Evolutionary conservation across 2,329 filamentous ascomycete genomes (phyloP).

Genomic region (Triangularia setosa): DNA sequence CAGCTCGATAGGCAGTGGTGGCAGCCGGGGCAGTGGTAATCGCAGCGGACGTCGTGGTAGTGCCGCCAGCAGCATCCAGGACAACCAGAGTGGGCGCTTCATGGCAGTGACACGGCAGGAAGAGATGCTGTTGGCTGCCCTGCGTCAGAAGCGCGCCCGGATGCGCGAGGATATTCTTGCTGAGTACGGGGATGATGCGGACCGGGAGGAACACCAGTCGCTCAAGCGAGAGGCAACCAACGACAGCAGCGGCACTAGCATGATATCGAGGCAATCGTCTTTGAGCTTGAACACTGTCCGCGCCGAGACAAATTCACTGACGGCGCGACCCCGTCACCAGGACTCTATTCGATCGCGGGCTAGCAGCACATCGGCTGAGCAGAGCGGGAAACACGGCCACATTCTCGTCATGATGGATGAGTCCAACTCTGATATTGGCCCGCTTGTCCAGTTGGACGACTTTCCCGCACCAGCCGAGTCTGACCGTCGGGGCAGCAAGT

Average conservation of each 20-base stretch:
- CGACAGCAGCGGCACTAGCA: conserved; percentile 19
- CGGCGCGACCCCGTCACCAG: conserved; percentile 20
- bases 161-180: conserved; percentile 48
- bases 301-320: conserved; percentile 16
- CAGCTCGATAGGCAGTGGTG: conserved; percentile 33
- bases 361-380: not conserved
- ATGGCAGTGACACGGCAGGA: conserved; percentile 58
- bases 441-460: conserved; percentile 17
- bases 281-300: conserved; percentile 23
- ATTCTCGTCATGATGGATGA: conserved; percentile 25
- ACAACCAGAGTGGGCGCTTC: conserved; percentile 39
- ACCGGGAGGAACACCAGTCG: conserved; percentile 15
- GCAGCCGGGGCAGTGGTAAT: conserved; percentile 19
- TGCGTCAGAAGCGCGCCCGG: conserved; percentile 53
- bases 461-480: conserved; percentile 9
- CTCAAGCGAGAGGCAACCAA: conserved; percentile 20
- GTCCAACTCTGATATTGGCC: conserved; percentile 24
- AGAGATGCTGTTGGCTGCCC: conserved; percentile 54
- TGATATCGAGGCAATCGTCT: conserved; percentile 26
- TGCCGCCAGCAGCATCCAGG: conserved; percentile 24
- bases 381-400: conserved; percentile 12
- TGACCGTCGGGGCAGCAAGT: conserved; percentile 15
- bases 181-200: conserved; percentile 38
- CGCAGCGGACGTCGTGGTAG: conserved; percentile 18
- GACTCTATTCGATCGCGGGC: not conserved